Evolutionary conservation across 2,329 filamentous ascomycete species (phyloP), one percentile per base, ranked within the genome.

Genomic region (Trichoderma sp.): DNA sequence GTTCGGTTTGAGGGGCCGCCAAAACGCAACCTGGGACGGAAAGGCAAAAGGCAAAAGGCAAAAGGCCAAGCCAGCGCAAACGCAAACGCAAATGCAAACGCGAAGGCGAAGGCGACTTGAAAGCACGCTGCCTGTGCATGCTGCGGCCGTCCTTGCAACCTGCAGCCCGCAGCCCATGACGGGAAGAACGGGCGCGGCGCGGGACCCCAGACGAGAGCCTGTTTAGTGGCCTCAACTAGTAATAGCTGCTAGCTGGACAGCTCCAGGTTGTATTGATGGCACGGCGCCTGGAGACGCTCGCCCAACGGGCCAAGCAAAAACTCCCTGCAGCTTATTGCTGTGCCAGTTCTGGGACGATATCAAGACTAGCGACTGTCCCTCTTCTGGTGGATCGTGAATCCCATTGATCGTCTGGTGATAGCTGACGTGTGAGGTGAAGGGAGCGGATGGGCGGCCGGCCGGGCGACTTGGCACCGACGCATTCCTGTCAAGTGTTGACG

Each of bases 131-230:
- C 72, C 74, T 67, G 72, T 78, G 77, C 76, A 74, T 76, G 69
- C 77, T 80, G 78, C 78, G 78, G 78, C 78, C 78, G 73, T 68
- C 72, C 78, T 77, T 80, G 77, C 77, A 76, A 74, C 78, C 77
- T 67, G 61, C 67, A 66, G 63, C 61, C 67, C 53, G 67, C 75
- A 67, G 61, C 67, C 70, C 70, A 76, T 73, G 76, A 75, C 73
- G 53, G 32, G 53, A 35, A 56, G 53, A 58, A 58, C 54, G 76
- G 75, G 76, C 75, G 76, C 71, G 70, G 72, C 70, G 70, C 75
- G 75, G 73, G 73, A 76, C 77, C 76, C 76, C 73, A 68, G 67
- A 66, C 45, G 39, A 39, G 42, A 57, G 48, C 27, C 6, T 17
- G 32, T 15, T 34, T 48, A 65, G 52, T 45, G 61, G 52, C 52